These are phyloP conservation scores for Monilinia fructicola DNA, from an alignment of 2,329 filamentous ascomycete genomes.

Conservation along the genomic window DNA sequence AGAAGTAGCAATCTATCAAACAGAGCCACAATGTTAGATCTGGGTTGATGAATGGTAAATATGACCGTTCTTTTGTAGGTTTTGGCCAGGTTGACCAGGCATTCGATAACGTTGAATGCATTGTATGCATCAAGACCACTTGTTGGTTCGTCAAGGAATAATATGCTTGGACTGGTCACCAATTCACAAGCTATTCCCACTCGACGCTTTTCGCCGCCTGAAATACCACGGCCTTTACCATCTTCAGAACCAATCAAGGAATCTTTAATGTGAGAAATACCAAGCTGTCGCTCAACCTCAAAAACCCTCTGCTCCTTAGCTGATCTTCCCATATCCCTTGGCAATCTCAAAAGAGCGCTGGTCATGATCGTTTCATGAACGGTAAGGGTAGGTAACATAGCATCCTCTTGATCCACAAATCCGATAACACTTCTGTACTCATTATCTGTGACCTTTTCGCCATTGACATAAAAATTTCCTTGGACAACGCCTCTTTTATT, in stretches of 20 bases:
- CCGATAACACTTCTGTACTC: conserved; percentile 92
- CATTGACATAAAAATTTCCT: conserved; percentile 90
- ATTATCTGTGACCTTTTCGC: conserved; percentile 78
- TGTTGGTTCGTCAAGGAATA: conserved; percentile 96
- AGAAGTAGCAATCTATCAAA: conserved; percentile 93
- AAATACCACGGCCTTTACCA: conserved; percentile 89
- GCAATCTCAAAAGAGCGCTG: conserved; percentile 88
- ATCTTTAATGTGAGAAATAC: conserved; percentile 90
- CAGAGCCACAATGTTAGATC: conserved; percentile 96
- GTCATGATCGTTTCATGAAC: conserved; percentile 97
- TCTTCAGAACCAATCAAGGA: conserved; percentile 96
- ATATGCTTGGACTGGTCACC: conserved; percentile 93
- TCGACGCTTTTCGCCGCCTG: conserved; percentile 91
- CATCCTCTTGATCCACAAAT: conserved; percentile 98
- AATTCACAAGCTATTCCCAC: conserved; percentile 97
- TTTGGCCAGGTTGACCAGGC: conserved; percentile 89
- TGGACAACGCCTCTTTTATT: conserved; percentile 82
- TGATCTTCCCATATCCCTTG: conserved; percentile 80
- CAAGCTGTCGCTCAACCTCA: conserved; percentile 93
- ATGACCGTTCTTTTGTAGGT: conserved; percentile 96
- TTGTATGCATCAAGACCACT: conserved; percentile 96
- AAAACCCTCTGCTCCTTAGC: conserved; percentile 90
- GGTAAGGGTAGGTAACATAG: conserved; percentile 90
- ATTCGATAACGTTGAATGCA: conserved; percentile 97
- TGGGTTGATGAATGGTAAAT: conserved; percentile 96